Base-by-base conservation (phyloP, 164 flowering plant species). In the Aristolochia contorta region DNA sequence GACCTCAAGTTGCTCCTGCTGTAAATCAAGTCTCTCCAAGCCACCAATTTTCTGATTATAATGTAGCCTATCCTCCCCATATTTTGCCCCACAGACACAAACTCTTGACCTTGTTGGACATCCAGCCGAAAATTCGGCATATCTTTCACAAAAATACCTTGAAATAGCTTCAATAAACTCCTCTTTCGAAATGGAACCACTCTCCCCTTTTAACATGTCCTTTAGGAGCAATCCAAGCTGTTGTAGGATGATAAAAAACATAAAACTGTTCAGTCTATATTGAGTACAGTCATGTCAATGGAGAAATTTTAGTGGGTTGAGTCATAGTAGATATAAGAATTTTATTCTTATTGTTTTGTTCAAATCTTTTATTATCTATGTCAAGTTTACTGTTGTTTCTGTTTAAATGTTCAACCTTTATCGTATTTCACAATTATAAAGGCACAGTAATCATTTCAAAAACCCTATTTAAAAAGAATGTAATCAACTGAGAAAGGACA, bases 161-260 rank as follows among this genome's bases (percentile, higher is more conserved):
- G 82, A 63, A 67, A 89, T 75, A 57, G 78, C 83, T 75, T 84
- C 77, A 9, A 80, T 51, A 58, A 89, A 75, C 43, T 83, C 82
- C 19, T 70, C 59, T 56, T 76, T 86, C 43, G 91, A 75, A 21
- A 69, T 62, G 48, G 69, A 63, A 59, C 65, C 65, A 52, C 64
- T 16, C 18, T 71, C 82, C 52, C 72, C 70, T 67, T 65, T 79
- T 74, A 86, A 32, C 20, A 80, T 61, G 59, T 78, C 77, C 78
- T 83, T 89, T 70, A 84, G 50, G 68, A 78, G 66, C 45, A 78
- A 60, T 54, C 82, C 84, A 67, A 86, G 87, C 93, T 89, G 79
- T 57, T 71, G 61, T 20, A 53, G 30, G 8, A 14, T 22, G 12
- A 53, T 23, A 6, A 20, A 13, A 53, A 12, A 15, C 30, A 23